phyloP scores from a whole-genome alignment of 371 early-diverging fungal genomes.

The Vavraia culicis region DNA sequence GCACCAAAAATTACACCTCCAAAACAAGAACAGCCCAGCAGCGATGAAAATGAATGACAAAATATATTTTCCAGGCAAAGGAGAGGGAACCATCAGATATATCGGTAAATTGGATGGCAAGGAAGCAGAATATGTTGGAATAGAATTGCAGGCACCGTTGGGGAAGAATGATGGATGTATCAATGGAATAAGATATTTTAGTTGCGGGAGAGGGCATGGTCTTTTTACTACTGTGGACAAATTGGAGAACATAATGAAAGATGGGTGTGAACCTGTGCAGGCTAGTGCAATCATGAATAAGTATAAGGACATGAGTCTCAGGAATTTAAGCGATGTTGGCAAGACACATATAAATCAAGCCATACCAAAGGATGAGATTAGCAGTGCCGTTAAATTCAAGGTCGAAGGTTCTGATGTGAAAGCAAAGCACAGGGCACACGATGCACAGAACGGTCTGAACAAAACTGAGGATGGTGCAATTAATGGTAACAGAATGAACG shows the following conservation, averaged over 20 bases:
- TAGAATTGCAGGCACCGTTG: conserved; percentile 26
- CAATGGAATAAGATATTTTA: conserved; percentile 29
- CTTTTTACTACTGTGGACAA: conserved; percentile 17
- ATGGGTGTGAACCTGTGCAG: background rate
- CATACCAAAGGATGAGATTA: background rate
- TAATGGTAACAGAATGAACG: too few relatives aligned
- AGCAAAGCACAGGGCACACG: too few relatives aligned
- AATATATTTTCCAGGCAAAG: conserved; percentile 7
- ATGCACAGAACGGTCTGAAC: too few relatives aligned
- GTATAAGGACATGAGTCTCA: background rate
- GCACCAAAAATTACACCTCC: too few relatives aligned
- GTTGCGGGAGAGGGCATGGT: conserved; percentile 20
- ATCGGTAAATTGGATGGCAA: conserved; percentile 27
- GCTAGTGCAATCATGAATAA: background rate
- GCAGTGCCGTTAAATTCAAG: too few relatives aligned
- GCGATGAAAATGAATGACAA: conserved; percentile 8
- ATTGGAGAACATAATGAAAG: conserved; percentile 7
- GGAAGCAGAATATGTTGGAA: conserved; percentile 31
- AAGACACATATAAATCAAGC: background rate
- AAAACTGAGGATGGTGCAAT: too few relatives aligned
- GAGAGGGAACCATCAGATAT: conserved; percentile 23
- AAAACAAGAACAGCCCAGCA: too few relatives aligned
- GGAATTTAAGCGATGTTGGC: conserved; percentile 1
- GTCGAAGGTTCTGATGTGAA: too few relatives aligned
- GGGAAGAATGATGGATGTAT: conserved; percentile 33